Evolutionary conservation across 225 moss, liverwort and hornwort genomes (phyloP).

Genomic region (Pleurozium schreberi): DNA sequence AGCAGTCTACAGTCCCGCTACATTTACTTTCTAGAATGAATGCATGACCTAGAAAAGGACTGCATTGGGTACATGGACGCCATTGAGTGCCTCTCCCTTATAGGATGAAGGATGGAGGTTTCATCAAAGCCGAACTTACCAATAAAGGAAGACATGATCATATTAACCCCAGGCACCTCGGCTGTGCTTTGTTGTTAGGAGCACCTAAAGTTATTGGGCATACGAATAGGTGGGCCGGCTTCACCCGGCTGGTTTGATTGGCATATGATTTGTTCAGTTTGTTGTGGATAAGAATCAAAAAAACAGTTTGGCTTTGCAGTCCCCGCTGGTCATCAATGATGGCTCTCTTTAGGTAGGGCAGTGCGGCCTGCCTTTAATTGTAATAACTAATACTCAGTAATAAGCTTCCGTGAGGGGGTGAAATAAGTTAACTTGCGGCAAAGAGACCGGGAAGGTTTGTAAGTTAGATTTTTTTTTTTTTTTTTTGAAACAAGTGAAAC

Average conservation of each 20-base stretch:
- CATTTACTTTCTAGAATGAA: no score
- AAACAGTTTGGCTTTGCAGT: background rate
- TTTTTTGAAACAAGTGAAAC: no score
- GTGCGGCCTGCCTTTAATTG: background rate
- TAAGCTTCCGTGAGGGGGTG: background rate
- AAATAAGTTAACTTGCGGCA: no score
- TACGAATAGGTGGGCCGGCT: background rate
- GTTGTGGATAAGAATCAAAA: constrained; percentile 5
- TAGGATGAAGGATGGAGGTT: background rate
- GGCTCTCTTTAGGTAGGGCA: background rate
- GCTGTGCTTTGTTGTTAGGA: background rate
- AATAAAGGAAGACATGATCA: background rate
- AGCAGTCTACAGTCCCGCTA: no score
- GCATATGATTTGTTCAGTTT: background rate
- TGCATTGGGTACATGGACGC: no score
- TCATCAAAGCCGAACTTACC: no score
- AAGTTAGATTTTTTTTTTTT: no score
- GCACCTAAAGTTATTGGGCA: background rate
- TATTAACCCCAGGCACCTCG: no score
- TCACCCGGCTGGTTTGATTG: no score
- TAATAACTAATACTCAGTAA: no score
- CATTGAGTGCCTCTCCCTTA: no score
- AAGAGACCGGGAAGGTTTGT: rapidly evolving
- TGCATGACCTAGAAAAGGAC: no score
- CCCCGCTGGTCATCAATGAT: background rate